phyloP scores from a whole-genome alignment of 768 basidiomycete species.

The Mycena vitilis region DNA sequence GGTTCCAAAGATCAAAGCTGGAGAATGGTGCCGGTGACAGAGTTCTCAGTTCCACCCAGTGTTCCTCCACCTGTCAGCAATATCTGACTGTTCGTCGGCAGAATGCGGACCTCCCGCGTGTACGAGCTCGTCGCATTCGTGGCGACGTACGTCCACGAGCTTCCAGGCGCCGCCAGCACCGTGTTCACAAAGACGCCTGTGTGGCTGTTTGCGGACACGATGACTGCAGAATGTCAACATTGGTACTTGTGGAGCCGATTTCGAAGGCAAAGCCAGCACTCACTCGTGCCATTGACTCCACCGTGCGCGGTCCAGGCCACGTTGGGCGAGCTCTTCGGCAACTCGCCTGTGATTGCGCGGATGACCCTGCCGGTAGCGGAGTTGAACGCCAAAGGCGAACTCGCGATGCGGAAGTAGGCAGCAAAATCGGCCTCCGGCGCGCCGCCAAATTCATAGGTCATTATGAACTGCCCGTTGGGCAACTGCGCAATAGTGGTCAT shows the following conservation, averaged over 20 bases:
- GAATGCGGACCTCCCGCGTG: constrained; percentile 31
- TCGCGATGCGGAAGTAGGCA: constrained; percentile 32
- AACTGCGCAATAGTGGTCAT: constrained; percentile 37
- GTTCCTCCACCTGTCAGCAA: constrained; percentile 35
- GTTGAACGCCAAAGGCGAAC: constrained; percentile 35
- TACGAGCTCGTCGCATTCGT: constrained; percentile 35
- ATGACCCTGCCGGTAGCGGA: constrained; percentile 23
- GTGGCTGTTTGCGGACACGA: constrained; percentile 36
- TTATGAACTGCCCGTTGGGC: constrained; percentile 36
- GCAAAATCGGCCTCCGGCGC: constrained; percentile 30
- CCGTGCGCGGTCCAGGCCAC: constrained; percentile 37
- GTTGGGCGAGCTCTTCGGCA: constrained; percentile 33
- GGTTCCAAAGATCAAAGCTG: neutral
- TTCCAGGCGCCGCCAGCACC: constrained; percentile 28
- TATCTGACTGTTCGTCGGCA: constrained; percentile 30
- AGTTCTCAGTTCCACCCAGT: constrained; percentile 33
- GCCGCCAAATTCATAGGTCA: constrained; percentile 37
- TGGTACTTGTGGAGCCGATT: no score
- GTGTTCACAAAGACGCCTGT: constrained; percentile 36
- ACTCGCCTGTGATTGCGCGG: constrained; percentile 30
- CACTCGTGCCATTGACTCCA: constrained; percentile 33
- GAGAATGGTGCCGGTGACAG: constrained; percentile 35
- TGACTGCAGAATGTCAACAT: neutral
- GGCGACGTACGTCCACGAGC: constrained; percentile 34
- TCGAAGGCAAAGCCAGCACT: no score